Conservation (phyloP, 768 basidiomycete species). For the Cystobasidium ongulense region DNA sequence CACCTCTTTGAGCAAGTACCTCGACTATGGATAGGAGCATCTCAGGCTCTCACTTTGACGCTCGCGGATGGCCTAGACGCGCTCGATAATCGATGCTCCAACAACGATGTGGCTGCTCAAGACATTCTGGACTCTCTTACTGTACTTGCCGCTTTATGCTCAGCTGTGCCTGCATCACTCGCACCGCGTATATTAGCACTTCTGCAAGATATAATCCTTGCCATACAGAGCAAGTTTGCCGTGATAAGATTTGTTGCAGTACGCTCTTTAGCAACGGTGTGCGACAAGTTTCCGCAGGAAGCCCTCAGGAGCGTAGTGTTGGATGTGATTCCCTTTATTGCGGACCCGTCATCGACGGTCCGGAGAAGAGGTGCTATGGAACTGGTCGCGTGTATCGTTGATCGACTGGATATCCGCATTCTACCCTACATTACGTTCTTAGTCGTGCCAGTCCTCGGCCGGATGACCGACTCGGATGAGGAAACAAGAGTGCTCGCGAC, state of each 20-base stretch:
- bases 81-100: not conserved
- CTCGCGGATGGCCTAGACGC: slow-evolving; percentile 55
- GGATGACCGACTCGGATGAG: slow-evolving; percentile 92
- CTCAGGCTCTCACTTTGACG: slow-evolving; percentile 61
- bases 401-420: slow-evolving; percentile 82
- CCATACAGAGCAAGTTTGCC: slow-evolving; percentile 75
- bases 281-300: slow-evolving; percentile 70
- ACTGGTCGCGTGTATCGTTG: slow-evolving; percentile 80
- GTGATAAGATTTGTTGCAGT: slow-evolving; percentile 84
- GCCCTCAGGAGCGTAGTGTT: slow-evolving; percentile 89
- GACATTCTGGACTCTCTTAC: slow-evolving; percentile 88
- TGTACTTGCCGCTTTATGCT: slow-evolving; percentile 71
- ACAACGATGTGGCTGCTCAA: slow-evolving; percentile 50
- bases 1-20: slow-evolving; percentile 70
- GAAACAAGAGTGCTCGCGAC: slow-evolving; percentile 86
- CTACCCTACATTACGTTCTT: slow-evolving; percentile 94
- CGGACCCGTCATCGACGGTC: slow-evolving; percentile 62
- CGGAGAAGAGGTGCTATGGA: slow-evolving; percentile 87
- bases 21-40: slow-evolving; percentile 90
- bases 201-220: slow-evolving; percentile 67
- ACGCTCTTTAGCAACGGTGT: slow-evolving; percentile 75
- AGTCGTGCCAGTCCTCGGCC: slow-evolving; percentile 86
- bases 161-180: slow-evolving; percentile 63
- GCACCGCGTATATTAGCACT: slow-evolving; percentile 62
- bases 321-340: slow-evolving; percentile 66